Conservation (phyloP, 768 basidiomycete genomes). For the Bullera alba region DNA sequence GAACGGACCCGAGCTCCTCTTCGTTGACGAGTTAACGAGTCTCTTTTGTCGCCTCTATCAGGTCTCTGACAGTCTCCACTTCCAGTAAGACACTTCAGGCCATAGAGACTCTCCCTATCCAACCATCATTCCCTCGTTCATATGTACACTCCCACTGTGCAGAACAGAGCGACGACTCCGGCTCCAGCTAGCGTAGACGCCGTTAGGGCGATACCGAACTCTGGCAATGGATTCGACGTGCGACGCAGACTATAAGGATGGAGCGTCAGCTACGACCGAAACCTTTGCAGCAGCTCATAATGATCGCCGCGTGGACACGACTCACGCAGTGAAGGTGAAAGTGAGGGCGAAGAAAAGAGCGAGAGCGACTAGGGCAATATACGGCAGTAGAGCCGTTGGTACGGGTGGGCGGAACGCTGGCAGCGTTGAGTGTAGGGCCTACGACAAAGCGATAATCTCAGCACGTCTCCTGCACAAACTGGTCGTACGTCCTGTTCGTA, state of each 20-base stretch:
- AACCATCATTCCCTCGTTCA: no score
- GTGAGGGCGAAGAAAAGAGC: constrained; percentile 70
- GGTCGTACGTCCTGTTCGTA: no score
- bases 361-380: constrained; percentile 67
- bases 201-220: constrained; percentile 61
- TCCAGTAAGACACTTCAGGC: no score
- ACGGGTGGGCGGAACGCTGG: constrained; percentile 68
- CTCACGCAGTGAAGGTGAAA: constrained; percentile 76
- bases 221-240: constrained; percentile 57
- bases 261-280: background rate
- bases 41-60: no score
- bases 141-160: constrained; percentile 74
- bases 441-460: no score
- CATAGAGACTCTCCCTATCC: no score
- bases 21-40: no score
- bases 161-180: constrained; percentile 83
- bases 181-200: constrained; percentile 79
- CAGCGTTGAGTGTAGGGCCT: constrained; percentile 61
- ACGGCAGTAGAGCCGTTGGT: constrained; percentile 62
- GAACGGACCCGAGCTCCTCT: no score
- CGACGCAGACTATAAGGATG: constrained; percentile 54
- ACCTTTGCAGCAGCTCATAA: no score
- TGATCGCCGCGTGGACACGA: no score
- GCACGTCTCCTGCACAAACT: no score
- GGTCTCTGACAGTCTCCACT: no score